Percentiles rank a stretch among this genome's conserved stretches.
Conservation (phyloP, 768 basidiomycete genomes). For the Auricularia sp. region DNA sequence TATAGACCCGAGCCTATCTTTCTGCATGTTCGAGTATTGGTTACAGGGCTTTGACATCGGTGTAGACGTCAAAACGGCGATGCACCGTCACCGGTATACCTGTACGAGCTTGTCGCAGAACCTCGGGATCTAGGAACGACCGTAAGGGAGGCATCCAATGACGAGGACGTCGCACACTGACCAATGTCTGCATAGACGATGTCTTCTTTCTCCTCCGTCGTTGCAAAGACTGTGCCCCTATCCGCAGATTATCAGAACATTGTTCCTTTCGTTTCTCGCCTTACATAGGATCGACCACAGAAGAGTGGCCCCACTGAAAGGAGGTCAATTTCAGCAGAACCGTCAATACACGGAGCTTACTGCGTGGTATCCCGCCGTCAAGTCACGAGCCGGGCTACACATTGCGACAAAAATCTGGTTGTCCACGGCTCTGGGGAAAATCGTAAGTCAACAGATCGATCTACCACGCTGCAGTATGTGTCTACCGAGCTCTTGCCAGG, state of each 20-base stretch:
- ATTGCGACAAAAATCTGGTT: slow-evolving; percentile 94
- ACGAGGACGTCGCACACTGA: slow-evolving; percentile 26
- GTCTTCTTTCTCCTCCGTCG: slow-evolving; percentile 66
- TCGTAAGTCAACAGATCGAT: background rate
- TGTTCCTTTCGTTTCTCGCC: slow-evolving; percentile 13
- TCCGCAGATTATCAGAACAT: background rate
- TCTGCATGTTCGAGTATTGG: background rate
- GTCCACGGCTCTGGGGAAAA: slow-evolving; percentile 74
- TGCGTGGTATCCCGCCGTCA: slow-evolving; percentile 78
- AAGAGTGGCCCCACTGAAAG: slow-evolving; percentile 76
- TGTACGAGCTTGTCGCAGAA: slow-evolving; percentile 53
- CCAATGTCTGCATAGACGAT: slow-evolving; percentile 78
- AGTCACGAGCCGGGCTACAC: slow-evolving; percentile 89
- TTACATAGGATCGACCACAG: slow-evolving; percentile 84
- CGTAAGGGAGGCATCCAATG: background rate
- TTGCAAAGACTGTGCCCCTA: slow-evolving; percentile 65
- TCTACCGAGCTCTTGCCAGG: slow-evolving; percentile 73
- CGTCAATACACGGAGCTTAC: slow-evolving; percentile 30
- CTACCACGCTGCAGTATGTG: background rate
- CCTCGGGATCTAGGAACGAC: slow-evolving; percentile 43
- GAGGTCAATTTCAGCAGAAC: background rate
- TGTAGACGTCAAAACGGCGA: slow-evolving; percentile 86
- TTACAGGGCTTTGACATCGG: slow-evolving; percentile 40
- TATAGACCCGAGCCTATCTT: background rate
- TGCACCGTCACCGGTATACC: slow-evolving; percentile 91